Evolutionary conservation across 768 basidiomycete species (phyloP), one percentile per base, ranked within the genome.

Genomic region (Hygrocybe punicea): DNA sequence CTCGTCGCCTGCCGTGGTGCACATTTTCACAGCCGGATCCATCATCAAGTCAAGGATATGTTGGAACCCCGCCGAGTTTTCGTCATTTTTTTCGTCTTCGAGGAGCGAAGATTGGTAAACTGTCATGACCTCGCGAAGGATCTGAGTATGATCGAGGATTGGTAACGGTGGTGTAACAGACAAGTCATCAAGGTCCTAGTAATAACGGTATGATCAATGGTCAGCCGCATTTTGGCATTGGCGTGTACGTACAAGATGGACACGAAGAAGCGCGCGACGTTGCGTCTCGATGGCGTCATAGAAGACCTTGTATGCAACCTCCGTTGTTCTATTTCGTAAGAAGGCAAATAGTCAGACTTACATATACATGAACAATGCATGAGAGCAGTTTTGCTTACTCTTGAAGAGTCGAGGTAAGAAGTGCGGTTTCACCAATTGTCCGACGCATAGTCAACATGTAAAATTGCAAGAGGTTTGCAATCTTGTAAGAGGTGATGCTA

Each of bases 391-490:
- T 34, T 11, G 62, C 86, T 51, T 62, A 96, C 93, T 97, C 93
- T 60, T 84, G 76, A 25, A 98, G 76, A 0, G 89, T 87, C 56
- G 75, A 80, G 1, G 88, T 87, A 53, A 98, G 75, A 45, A 89
- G 57, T 1, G 95, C 91, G 3, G 88, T 77, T n/a, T 83, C 79
- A 0, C 97, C 97, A 42, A 98, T 87, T 1, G 95, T 98, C 48
- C 92, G 81, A 50, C 84, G 81, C 93, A 99, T 97, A 4, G 94
- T 98, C 33, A 93, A 71, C 67, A 87, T 76, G 69, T 98, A 99
- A 67, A 98, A 99, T 62, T 96, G 92, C 8, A 99, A 72, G n/a
- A 98, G 77, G 64, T 96, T 98, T 47, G 93, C 87, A 51, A 98
- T 86, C 69, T 92, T 94, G 76, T 93, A 99, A 0, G 90, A 85